Conservation (phyloP, 176 grass and related monocot genomes). For the Luzula sylvatica region DNA sequence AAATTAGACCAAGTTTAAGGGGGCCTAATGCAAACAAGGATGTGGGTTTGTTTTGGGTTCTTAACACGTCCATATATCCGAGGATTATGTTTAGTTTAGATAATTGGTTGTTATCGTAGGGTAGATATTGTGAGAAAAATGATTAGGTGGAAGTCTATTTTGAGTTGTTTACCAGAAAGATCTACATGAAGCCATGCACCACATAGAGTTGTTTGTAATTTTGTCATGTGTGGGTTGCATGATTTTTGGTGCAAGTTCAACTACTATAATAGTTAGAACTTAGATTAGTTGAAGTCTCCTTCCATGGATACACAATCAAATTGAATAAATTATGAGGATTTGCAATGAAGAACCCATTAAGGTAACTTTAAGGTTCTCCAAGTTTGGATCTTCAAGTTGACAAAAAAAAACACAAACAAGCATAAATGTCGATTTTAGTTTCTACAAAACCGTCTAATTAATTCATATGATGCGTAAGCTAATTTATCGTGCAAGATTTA, state of each 20-base stretch:
- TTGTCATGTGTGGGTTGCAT: constrained; percentile 12
- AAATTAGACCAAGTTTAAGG: not conserved
- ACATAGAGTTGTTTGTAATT: constrained; percentile 14
- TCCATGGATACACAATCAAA: constrained; percentile 2
- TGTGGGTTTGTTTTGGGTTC: not conserved
- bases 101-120: constrained; percentile 5
- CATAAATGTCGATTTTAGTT: too few relatives aligned
- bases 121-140: not conserved
- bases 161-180: not conserved
- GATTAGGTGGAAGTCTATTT: constrained; percentile 8
- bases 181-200: not conserved
- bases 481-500: too few relatives aligned
- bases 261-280: constrained; percentile 7
- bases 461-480: too few relatives aligned
- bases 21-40: not conserved
- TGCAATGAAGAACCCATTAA: not conserved
- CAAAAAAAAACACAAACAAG: too few relatives aligned
- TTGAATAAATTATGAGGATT: not conserved
- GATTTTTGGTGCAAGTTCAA: constrained; percentile 13
- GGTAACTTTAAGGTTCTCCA: not conserved
- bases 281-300: constrained; percentile 11
- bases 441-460: too few relatives aligned
- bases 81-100: not conserved
- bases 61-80: not conserved
- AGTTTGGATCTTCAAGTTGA: too few relatives aligned